Evolutionary conservation across 164 flowering plant genomes (phyloP), one percentile per base, ranked within the genome.

Genomic region (Tinospora cordifolia): DNA sequence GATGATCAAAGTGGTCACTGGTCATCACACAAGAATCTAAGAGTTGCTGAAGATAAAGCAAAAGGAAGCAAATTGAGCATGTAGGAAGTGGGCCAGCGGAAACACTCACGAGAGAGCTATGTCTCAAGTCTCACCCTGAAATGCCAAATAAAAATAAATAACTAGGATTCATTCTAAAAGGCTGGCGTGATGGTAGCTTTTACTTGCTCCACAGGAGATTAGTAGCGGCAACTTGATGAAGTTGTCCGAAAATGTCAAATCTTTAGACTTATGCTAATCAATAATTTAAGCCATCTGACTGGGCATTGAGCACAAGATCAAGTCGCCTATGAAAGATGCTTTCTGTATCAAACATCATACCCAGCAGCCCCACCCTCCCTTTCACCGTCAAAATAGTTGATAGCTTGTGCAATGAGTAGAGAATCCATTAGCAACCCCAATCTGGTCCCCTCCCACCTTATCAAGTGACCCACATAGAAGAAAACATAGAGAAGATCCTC

Each of bases 361-460:
- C 40, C 22, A 54, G 24, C 30, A 72, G 39, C 21, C 62, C 69
- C 22, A 38, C 27, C 40, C n/a, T n/a, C n/a, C 19, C 41, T 62
- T 30, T n/a, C 46, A 40, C 44, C 34, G 38, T 54, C 63, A 58
- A 57, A 66, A 65, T 22, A n/a, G 74, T 25, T 59, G 70, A 67
- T 62, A 69, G 62, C 2, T 30, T 30, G 22, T 9, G 38, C 62
- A 54, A 65, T 70, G 54, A 49, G 67, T 65, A 57, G 70, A 65
- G 59, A 74, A 59, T 26, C 69, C 65, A 66, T 36, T 75, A 59
- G 36, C 63, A 59, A 22, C 21, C 36, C 25, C 6, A 30, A 38
- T 63, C 60, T 70, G 77, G 77, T 75, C 77, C 77, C 75, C 69
- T n/a, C 66, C 67, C 66, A 70, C 66, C 64, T 65, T 69, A 70